Percentiles rank a stretch among this genome's conserved stretches.
phyloP scores from a whole-genome alignment of 768 basidiomycete genomes.

The Thelephora aurantiotincta region DNA sequence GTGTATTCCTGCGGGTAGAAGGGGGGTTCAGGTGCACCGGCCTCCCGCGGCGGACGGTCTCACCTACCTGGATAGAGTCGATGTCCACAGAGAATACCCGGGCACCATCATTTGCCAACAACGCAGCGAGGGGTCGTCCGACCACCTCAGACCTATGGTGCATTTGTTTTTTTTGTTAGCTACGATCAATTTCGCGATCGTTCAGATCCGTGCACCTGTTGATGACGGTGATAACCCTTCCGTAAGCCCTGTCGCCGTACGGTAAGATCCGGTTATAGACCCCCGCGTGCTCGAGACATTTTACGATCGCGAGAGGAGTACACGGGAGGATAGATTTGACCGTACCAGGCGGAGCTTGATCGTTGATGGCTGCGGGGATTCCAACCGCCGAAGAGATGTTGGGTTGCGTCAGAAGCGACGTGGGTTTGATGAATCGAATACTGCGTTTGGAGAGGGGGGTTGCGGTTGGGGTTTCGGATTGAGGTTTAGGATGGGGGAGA shows the following conservation, averaged over 20 bases:
- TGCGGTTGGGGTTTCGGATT: background rate
- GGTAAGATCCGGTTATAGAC: constrained; percentile 89
- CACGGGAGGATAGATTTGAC: constrained; percentile 97
- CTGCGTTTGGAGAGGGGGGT: constrained; percentile 27
- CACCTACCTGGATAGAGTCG: constrained; percentile 86
- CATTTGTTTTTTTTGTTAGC: too few relatives aligned
- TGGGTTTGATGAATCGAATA: constrained; percentile 83
- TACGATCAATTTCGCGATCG: constrained; percentile 4
- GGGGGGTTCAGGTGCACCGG: too few relatives aligned
- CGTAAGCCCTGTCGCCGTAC: constrained; percentile 92
- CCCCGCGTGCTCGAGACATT: constrained; percentile 79
- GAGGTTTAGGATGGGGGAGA: background rate
- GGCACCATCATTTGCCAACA: constrained; percentile 93
- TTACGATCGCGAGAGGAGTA: constrained; percentile 93
- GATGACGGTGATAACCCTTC: constrained; percentile 85
- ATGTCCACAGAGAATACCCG: constrained; percentile 92
- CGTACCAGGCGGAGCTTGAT: constrained; percentile 65
- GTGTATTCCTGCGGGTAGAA: constrained; percentile 74
- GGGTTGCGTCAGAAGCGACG: constrained; percentile 38
- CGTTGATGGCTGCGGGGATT: constrained; percentile 20
- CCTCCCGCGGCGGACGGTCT: too few relatives aligned
- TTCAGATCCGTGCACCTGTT: constrained; percentile 49
- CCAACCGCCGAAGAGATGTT: constrained; percentile 14
- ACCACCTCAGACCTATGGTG: constrained; percentile 83
- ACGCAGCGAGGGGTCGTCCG: constrained; percentile 88